Percentiles rank a stretch among this genome's conserved stretches.
Evolutionary conservation across 1,284 basidiomycete species (phyloP).

Genomic region (Volvariella volvacea): DNA sequence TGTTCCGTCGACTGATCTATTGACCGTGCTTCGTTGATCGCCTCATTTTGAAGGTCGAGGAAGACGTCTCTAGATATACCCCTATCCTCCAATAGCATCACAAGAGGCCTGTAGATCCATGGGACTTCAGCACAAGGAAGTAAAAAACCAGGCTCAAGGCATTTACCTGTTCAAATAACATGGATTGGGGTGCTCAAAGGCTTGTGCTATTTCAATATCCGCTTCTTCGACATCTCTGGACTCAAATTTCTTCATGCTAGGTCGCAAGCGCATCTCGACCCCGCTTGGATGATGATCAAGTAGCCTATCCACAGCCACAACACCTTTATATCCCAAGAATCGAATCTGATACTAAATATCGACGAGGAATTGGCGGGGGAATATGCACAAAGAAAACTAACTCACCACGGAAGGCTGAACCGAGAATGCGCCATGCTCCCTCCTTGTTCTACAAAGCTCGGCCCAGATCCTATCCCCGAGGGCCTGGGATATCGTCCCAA

Average conservation of each 20-base stretch:
- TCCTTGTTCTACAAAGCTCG: conserved; percentile 38
- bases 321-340: conserved; percentile 72
- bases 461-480: conserved; percentile 55
- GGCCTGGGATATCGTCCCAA: conserved; percentile 63
- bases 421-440: conserved; percentile 23
- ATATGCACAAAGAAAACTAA: conserved; percentile 10
- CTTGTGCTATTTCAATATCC: conserved; percentile 64
- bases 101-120: conserved; percentile 32
- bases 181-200: conserved; percentile 48
- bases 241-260: conserved; percentile 73
- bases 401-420: conserved; percentile 56
- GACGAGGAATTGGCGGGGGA: neutral
- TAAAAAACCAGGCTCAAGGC: neutral
- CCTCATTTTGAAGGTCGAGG: conserved; percentile 37
- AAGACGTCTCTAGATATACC: conserved; percentile 40
- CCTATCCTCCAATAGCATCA: conserved; percentile 54
- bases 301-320: conserved; percentile 57
- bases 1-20: conserved; percentile 36
- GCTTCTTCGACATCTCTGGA: conserved; percentile 41
- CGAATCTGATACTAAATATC: conserved; percentile 61
- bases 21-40: conserved; percentile 34
- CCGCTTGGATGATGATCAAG: conserved; percentile 31
- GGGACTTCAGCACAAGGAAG: neutral
- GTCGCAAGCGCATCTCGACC: conserved; percentile 54
- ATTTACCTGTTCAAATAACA: conserved; percentile 60